These are phyloP conservation scores for Kickxella alabastrina DNA, from an alignment of 192 early-diverging fungal species.

Conservation along the genomic window DNA sequence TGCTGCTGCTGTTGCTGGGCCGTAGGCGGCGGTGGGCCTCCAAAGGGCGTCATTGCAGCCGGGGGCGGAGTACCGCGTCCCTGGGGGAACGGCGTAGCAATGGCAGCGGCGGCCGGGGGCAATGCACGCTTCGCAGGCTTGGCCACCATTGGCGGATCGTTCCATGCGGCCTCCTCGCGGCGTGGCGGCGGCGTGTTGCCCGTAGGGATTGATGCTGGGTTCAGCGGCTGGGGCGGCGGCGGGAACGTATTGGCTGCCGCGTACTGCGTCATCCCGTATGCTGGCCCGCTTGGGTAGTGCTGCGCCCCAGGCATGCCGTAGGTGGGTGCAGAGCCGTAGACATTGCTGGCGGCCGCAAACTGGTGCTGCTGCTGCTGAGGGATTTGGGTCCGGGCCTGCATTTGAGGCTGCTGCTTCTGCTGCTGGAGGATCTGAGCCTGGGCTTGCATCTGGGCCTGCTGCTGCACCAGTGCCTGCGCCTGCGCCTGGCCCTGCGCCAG, in stretches of 20 bases:
- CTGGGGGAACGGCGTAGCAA: conserved; percentile 38
- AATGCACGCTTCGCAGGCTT: conserved; percentile 29
- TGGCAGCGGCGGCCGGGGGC: conserved; percentile 10
- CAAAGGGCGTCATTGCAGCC: conserved; percentile 8
- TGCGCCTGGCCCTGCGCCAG: conserved; percentile 22
- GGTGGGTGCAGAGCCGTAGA: background rate
- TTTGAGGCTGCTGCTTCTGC: conserved; percentile 11
- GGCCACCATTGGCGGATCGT: conserved; percentile 31
- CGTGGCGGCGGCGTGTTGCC: conserved; percentile 36
- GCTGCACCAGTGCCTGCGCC: conserved; percentile 11
- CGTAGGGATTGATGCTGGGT: conserved; percentile 32
- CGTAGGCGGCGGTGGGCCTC: conserved; percentile 7
- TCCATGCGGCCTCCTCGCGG: conserved; percentile 30
- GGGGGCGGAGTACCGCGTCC: conserved; percentile 36
- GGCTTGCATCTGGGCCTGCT: conserved; percentile 10
- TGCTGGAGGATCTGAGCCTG: conserved; percentile 16
- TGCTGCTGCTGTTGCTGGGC: too few relatives aligned
- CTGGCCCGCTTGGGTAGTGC: conserved; percentile 10
- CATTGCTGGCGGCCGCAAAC: background rate
- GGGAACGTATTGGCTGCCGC: conserved; percentile 25
- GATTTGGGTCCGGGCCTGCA: conserved; percentile 3
- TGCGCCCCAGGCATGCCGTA: conserved; percentile 27
- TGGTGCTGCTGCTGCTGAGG: background rate
- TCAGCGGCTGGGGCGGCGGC: conserved; percentile 43
- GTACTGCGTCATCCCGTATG: background rate